Base-by-base conservation (phyloP, 1,284 basidiomycete genomes). In the Inonotus hispidus region DNA sequence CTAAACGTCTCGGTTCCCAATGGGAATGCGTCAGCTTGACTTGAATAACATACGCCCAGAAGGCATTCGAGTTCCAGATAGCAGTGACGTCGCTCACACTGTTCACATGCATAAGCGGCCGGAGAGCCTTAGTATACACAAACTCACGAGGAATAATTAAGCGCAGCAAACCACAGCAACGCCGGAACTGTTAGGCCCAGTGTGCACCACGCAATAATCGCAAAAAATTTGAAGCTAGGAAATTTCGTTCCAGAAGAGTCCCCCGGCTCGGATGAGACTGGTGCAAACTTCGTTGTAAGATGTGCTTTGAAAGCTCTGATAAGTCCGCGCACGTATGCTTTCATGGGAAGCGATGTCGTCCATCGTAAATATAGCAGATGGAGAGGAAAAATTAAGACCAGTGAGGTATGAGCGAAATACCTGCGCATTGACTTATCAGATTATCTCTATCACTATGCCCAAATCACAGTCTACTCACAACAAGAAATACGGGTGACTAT, bases 11-110 rank as follows among this genome's bases (percentile, higher is more conserved):
- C 1, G 77, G 66, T 53, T 90, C 82, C 86, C 87, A 90, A 63
- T 76, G 74, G 27, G 82, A 72, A 27, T 79, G 74, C 61, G 82
- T 82, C 1, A 90, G 67, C 68, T 80, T 81, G 58, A 90, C 83
- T 7, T 84, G 80, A 67, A 93, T 79, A 39, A 90, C 67, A 67
- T 92, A 93, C 14, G 86, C 87, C 70, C 91, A 92, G 73, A 93
- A 90, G 3, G 90, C 89, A 68, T 92, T 92, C 8, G 88, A 84
- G 71, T 93, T 93, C 87, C 89, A 92, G 19, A 92, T 82, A 13
- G 90, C 90, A 37, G 90, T 92, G 35, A 92, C 83, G 71, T 92
- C 89, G 63, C 83, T 87, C 35, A 92, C 75, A 46, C 89, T 92
- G 66, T 16, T n/a, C 27, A 6, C 49, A 58, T 59, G 45, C 64